A percentile compares a stretch with the other conserved stretches of the same genome.
phyloP scores from a whole-genome alignment of 2,329 filamentous ascomycete species.

The Neoscytalidium dimidiatum region DNA sequence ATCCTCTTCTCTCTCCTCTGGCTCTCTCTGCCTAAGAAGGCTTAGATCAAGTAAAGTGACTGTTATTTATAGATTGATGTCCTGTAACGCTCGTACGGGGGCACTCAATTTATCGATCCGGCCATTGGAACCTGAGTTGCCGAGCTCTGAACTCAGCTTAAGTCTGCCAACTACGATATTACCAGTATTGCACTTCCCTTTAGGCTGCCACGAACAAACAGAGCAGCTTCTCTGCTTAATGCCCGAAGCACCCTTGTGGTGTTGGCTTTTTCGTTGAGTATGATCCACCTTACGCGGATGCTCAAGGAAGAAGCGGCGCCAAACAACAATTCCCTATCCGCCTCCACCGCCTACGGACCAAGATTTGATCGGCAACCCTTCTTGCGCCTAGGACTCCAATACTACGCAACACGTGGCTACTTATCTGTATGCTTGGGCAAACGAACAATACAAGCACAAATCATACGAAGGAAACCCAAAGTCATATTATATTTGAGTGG shows the following conservation, averaged over 20 bases:
- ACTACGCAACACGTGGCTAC: no score
- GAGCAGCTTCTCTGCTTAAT: neutral
- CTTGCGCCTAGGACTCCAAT: no score
- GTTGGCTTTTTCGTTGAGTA: neutral
- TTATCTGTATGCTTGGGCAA: no score
- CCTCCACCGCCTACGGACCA: neutral
- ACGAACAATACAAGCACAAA: no score
- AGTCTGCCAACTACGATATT: neutral
- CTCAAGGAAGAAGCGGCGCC: neutral
- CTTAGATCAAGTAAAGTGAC: neutral
- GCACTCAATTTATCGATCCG: neutral
- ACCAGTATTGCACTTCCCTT: neutral
- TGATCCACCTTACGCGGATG: neutral
- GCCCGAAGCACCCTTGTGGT: neutral
- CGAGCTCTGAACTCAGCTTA: neutral
- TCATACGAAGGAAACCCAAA: no score
- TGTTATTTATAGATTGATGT: conserved; percentile 2
- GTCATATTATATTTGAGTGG: no score
- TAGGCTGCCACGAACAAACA: neutral
- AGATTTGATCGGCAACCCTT: no score
- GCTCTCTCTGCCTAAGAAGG: neutral
- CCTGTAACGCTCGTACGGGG: neutral
- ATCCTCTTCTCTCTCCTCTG: neutral
- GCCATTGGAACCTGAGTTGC: neutral
- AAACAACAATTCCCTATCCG: neutral